phyloP scores from a whole-genome alignment of 2,329 filamentous ascomycete genomes.

The Pseudogymnoascus destructans region DNA sequence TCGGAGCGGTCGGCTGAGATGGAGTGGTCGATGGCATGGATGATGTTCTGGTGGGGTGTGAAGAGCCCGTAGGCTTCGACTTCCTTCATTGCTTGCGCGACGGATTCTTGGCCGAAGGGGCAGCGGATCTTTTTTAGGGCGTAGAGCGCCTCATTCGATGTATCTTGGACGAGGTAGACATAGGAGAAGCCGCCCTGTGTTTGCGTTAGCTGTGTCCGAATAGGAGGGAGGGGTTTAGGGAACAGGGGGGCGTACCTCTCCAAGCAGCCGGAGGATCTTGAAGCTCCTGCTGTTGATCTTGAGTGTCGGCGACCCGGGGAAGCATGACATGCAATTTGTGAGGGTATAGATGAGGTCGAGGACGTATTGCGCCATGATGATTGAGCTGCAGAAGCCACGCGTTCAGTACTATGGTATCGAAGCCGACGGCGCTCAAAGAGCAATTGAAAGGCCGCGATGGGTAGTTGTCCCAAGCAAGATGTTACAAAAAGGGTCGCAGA shows the following conservation, averaged over 20 bases:
- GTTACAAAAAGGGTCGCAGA: background rate
- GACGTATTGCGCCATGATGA: conserved; percentile 64
- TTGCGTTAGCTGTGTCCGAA: conserved; percentile 11
- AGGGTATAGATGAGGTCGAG: conserved; percentile 84
- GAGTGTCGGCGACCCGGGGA: conserved; percentile 82
- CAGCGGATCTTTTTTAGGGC: conserved; percentile 98
- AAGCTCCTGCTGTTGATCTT: conserved; percentile 92
- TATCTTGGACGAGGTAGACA: conserved; percentile 96
- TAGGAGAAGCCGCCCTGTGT: conserved; percentile 88
- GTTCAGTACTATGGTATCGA: background rate
- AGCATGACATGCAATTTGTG: conserved; percentile 91
- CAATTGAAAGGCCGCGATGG: background rate
- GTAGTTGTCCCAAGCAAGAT: background rate
- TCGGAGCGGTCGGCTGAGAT: conserved; percentile 61
- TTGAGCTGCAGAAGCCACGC: conserved; percentile 8
- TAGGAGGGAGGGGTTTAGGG: background rate
- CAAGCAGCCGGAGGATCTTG: conserved; percentile 86
- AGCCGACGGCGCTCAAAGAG: conserved; percentile 16
- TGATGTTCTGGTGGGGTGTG: conserved; percentile 69
- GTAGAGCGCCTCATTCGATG: conserved; percentile 66
- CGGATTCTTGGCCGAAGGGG: conserved; percentile 92
- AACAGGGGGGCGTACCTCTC: conserved; percentile 52
- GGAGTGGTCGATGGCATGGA: conserved; percentile 70
- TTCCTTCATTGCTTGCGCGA: conserved; percentile 88
- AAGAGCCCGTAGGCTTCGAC: conserved; percentile 95